A percentile compares a stretch with the other conserved stretches of the same genome.
Conservation (phyloP, 2,329 filamentous ascomycete species). For the Mycocentrospora acerina region DNA sequence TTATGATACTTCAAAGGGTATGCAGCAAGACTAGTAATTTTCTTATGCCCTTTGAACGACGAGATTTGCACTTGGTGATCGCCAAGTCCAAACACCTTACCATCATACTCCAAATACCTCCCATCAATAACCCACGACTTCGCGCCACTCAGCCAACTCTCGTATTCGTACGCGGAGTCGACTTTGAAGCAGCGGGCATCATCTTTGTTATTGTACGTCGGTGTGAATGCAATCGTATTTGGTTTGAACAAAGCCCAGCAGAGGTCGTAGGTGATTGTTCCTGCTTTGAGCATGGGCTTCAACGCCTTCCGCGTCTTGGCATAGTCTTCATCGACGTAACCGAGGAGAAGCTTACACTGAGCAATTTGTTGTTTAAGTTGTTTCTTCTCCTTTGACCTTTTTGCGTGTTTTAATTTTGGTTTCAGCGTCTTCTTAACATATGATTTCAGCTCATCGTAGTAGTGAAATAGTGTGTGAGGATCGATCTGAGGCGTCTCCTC, state of each 20-base stretch:
- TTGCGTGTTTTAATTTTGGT: constrained; percentile 56
- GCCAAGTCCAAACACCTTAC: constrained; percentile 79
- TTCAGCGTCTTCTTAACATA: constrained; percentile 65
- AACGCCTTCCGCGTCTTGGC: constrained; percentile 75
- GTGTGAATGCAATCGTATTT: constrained; percentile 73
- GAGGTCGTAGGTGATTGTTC: constrained; percentile 84
- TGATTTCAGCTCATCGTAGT: constrained; percentile 73
- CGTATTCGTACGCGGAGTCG: constrained; percentile 71
- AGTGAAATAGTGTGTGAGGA: constrained; percentile 56
- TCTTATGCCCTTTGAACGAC: constrained; percentile 76
- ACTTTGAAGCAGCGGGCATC: constrained; percentile 82
- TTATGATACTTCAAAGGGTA: constrained; percentile 82
- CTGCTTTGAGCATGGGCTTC: constrained; percentile 76
- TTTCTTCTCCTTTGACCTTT: constrained; percentile 63
- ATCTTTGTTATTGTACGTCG: constrained; percentile 74
- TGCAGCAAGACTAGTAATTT: constrained; percentile 75
- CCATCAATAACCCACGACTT: constrained; percentile 77
- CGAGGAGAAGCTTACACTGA: constrained; percentile 71
- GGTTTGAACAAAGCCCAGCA: constrained; percentile 90
- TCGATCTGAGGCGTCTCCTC: constrained; percentile 70
- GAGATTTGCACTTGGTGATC: constrained; percentile 68
- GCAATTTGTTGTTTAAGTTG: constrained; percentile 59
- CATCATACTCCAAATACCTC: constrained; percentile 82
- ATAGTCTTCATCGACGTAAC: constrained; percentile 81
- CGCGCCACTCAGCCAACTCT: constrained; percentile 65